phyloP scores from a whole-genome alignment of 495 filamentous ascomycete species.

The Collariella sp. region DNA sequence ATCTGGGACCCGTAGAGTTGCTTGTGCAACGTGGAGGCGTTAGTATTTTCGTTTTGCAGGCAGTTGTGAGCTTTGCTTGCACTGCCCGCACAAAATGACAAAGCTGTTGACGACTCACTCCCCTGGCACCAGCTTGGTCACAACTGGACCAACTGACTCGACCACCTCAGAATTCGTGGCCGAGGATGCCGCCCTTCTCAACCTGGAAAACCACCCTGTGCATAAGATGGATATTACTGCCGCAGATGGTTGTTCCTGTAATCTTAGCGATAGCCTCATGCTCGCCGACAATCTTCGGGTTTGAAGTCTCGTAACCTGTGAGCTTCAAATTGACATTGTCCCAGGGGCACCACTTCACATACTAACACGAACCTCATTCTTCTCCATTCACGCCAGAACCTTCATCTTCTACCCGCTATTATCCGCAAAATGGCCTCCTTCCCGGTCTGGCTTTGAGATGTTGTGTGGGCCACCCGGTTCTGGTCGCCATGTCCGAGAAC shows the following conservation, averaged over 20 bases:
- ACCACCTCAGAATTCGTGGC: slow-evolving; percentile 41
- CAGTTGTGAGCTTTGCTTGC: slow-evolving; percentile 50
- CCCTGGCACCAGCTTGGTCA: slow-evolving; percentile 17
- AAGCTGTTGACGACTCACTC: slow-evolving; percentile 27
- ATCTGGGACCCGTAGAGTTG: slow-evolving; percentile 50
- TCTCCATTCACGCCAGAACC: slow-evolving; percentile 12
- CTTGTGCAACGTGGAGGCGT: slow-evolving; percentile 22
- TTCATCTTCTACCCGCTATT: slow-evolving; percentile 6
- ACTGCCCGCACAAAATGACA: slow-evolving; percentile 38
- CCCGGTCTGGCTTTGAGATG: slow-evolving; percentile 8
- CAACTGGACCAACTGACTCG: slow-evolving; percentile 22
- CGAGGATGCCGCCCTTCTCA: slow-evolving; percentile 30
- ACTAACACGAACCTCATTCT: slow-evolving; percentile 10
- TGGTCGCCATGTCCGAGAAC: slow-evolving; percentile 6
- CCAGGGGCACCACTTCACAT: not conserved
- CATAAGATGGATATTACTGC: slow-evolving; percentile 48
- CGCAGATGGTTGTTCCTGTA: slow-evolving; percentile 45
- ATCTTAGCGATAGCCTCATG: slow-evolving; percentile 48
- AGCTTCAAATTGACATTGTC: no score
- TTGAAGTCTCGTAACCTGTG: not conserved
- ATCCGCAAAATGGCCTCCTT: slow-evolving; percentile 7
- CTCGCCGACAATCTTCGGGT: slow-evolving; percentile 4
- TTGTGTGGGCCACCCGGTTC: slow-evolving; percentile 1
- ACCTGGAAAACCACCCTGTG: slow-evolving; percentile 26
- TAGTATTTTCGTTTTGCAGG: slow-evolving; percentile 47